Evolutionary conservation across 2,329 filamentous ascomycete species (phyloP).

Genomic region (Colletotrichum lupini): DNA sequence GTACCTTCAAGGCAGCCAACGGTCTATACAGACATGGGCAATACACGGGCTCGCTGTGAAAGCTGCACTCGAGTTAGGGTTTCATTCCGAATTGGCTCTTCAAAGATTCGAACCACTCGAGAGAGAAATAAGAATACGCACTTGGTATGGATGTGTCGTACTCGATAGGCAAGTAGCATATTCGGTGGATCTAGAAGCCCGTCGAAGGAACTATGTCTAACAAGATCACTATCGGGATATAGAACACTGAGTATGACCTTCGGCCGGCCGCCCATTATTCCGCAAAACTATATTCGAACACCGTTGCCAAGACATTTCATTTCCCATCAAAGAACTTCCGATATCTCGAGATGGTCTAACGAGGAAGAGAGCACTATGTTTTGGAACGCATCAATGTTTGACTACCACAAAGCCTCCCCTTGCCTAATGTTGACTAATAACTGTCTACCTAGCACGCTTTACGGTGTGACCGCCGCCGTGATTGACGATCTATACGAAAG

Average conservation of each 20-base stretch:
- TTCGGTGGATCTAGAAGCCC: neutral
- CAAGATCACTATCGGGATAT: neutral
- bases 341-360: slow-evolving; percentile 14
- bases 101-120: slow-evolving; percentile 51
- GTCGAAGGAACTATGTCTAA: too few species aligned
- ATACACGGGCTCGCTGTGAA: slow-evolving; percentile 64
- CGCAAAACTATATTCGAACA: slow-evolving; percentile 52
- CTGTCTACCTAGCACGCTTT: slow-evolving; percentile 42
- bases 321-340: neutral
- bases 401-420: neutral
- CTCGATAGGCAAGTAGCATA: slow-evolving; percentile 51
- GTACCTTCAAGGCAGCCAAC: slow-evolving; percentile 65
- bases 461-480: slow-evolving; percentile 47
- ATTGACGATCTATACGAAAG: slow-evolving; percentile 55
- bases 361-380: slow-evolving; percentile 39
- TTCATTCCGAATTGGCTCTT: slow-evolving; percentile 56
- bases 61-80: slow-evolving; percentile 61
- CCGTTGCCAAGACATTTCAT: slow-evolving; percentile 46
- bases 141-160: slow-evolving; percentile 61
- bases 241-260: slow-evolving; percentile 63
- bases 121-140: slow-evolving; percentile 58
- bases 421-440: neutral
- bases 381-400: slow-evolving; percentile 48
- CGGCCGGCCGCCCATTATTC: slow-evolving; percentile 58
- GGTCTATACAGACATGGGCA: slow-evolving; percentile 64